Evolutionary conservation across 2,329 filamentous ascomycete species (phyloP).

Genomic region (Fusarium succisae): DNA sequence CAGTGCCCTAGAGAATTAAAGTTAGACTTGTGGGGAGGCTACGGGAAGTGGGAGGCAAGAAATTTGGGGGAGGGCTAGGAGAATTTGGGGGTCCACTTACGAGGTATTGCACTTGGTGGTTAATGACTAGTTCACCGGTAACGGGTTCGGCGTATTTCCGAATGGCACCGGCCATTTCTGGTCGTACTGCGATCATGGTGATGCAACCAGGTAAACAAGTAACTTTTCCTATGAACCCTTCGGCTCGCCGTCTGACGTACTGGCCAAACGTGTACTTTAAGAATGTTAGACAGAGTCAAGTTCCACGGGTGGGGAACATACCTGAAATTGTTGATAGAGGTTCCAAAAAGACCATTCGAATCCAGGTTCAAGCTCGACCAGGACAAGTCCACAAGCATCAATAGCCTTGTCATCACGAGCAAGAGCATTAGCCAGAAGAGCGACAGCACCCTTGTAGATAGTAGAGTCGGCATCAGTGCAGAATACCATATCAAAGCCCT

Average conservation of each 20-base stretch:
- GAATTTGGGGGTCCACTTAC: neutral
- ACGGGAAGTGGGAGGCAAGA: neutral
- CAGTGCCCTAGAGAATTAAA: conserved; percentile 15
- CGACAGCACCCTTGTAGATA: conserved; percentile 35
- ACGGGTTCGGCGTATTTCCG: conserved; percentile 35
- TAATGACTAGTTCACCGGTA: conserved; percentile 27
- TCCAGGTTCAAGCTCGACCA: conserved; percentile 35
- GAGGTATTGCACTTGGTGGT: conserved; percentile 38
- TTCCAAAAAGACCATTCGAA: conserved; percentile 39
- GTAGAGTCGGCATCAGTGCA: conserved; percentile 36
- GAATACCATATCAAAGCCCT: conserved; percentile 35
- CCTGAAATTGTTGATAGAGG: conserved; percentile 37
- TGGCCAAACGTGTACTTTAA: conserved; percentile 37
- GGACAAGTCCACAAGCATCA: conserved; percentile 31
- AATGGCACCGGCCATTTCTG: conserved; percentile 37
- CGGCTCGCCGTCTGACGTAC: conserved; percentile 33
- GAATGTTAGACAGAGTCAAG: too few species aligned
- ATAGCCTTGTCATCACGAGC: conserved; percentile 31
- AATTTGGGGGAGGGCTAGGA: neutral
- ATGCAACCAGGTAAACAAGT: conserved; percentile 37
- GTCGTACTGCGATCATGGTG: conserved; percentile 34
- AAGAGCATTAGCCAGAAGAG: conserved; percentile 20
- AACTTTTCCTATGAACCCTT: conserved; percentile 28
- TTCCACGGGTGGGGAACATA: too few species aligned
- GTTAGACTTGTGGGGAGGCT: neutral